phyloP scores from a whole-genome alignment of 192 early-diverging fungal species.

The Fimicolochytrium jonesii region DNA sequence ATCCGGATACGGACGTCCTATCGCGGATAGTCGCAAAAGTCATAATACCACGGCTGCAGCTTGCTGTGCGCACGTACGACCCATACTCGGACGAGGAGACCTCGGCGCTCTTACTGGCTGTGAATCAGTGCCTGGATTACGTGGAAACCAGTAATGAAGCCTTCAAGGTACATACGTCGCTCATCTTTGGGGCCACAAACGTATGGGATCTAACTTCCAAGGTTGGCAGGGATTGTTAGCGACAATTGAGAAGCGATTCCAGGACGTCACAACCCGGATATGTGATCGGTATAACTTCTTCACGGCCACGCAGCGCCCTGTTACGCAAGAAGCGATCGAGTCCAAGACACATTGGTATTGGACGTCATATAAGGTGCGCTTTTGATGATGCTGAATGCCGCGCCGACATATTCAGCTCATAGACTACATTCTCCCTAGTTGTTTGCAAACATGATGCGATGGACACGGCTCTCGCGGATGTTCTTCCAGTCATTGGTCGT shows the following conservation, averaged over 20 bases:
- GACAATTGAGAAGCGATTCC: not conserved
- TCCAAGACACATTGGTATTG: slow-evolving; percentile 7
- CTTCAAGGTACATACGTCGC: slow-evolving; percentile 6
- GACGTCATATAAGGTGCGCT: slow-evolving; percentile 5
- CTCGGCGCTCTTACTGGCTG: not conserved
- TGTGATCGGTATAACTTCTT: slow-evolving; percentile 11
- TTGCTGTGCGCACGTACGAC: slow-evolving; percentile 15
- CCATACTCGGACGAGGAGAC: slow-evolving; percentile 16
- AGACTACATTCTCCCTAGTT: slow-evolving; percentile 2
- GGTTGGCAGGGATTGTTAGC: not conserved
- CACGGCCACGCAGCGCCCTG: not conserved
- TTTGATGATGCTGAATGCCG: not conserved
- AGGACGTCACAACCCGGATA: not conserved
- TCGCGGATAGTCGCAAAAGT: slow-evolving; percentile 27
- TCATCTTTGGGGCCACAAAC: no score
- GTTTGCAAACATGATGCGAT: slow-evolving; percentile 2
- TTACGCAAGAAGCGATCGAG: not conserved
- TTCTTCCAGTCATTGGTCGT: slow-evolving; percentile 1
- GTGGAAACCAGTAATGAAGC: not conserved
- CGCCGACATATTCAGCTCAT: not conserved
- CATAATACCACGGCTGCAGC: slow-evolving; percentile 20
- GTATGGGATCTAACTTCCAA: no score
- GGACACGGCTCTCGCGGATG: slow-evolving; percentile 2
- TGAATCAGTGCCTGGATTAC: slow-evolving; percentile 15
- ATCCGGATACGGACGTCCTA: slow-evolving; percentile 16